A percentile compares a stretch with the other conserved stretches of the same genome.
Conservation (phyloP, 208 protist species). For the Herpetomonas tarakana region DNA sequence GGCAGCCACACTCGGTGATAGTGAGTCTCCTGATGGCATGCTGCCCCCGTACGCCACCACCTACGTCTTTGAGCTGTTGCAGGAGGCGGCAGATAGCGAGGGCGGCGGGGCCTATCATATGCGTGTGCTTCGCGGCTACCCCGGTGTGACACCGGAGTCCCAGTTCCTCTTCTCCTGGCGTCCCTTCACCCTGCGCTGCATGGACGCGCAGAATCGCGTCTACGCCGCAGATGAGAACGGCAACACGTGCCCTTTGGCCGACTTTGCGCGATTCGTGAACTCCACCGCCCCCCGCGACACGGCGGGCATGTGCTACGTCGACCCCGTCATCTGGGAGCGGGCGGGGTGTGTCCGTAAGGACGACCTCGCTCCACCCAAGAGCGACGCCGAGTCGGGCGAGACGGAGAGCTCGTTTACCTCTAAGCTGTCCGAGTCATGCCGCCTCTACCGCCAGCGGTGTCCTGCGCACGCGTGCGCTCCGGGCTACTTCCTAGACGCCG, state of each 20-base stretch:
- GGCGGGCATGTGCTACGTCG: conserved; percentile 58
- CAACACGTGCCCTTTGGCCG: conserved; percentile 24
- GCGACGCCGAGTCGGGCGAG: conserved; percentile 5
- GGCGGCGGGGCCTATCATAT: conserved; percentile 22
- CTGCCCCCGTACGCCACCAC: conserved; percentile 62
- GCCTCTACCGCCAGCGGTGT: conserved; percentile 38
- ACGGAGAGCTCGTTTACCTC: conserved; percentile 5
- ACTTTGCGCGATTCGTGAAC: conserved; percentile 56
- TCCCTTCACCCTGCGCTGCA: conserved; percentile 30
- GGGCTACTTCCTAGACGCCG: conserved; percentile 31
- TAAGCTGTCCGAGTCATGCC: conserved; percentile 25
- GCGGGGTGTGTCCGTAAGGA: conserved; percentile 34
- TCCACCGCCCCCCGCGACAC: conserved; percentile 35
- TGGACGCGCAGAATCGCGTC: conserved; percentile 12
- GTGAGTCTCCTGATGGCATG: conserved; percentile 24
- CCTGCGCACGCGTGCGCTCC: conserved; percentile 32
- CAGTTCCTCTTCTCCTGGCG: conserved; percentile 24
- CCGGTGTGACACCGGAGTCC: conserved; percentile 36
- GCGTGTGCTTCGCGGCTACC: conserved; percentile 46
- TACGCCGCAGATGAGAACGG: conserved; percentile 29
- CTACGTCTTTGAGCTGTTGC: conserved; percentile 57
- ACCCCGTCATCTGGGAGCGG: conserved; percentile 23
- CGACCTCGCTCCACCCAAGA: not conserved
- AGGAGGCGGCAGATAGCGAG: not conserved
- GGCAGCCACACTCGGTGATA: conserved; percentile 42